These are phyloP conservation scores for Phytophthora brassicae DNA, from an alignment of 352 stramenopile species.

Conservation along the genomic window DNA sequence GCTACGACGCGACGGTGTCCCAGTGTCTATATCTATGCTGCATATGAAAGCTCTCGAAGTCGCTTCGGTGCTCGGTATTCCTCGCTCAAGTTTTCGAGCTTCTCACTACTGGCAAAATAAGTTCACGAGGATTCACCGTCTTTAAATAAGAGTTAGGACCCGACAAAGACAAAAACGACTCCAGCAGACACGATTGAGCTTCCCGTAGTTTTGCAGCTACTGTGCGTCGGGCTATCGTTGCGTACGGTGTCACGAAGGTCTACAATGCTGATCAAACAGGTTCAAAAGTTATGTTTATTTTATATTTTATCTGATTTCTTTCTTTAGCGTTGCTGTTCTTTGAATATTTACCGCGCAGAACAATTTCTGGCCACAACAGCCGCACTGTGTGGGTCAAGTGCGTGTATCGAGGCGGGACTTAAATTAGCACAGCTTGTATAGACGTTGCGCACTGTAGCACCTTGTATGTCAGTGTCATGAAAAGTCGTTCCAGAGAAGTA, in stretches of 20 bases:
- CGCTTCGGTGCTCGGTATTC: too few species aligned
- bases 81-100: background rate
- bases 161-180: constrained; percentile 7
- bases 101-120: background rate
- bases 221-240: background rate
- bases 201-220: background rate
- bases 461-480: background rate
- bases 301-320: background rate
- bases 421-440: background rate
- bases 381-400: constrained; percentile 16
- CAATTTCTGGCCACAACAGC: background rate
- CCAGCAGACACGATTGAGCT: background rate
- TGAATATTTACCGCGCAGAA: constrained; percentile 15
- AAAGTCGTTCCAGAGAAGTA: background rate
- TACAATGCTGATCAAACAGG: constrained; percentile 24
- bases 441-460: background rate
- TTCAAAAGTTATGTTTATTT: constrained; percentile 6
- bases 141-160: constrained; percentile 4
- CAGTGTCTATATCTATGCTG: constrained; percentile 3
- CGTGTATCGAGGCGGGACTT: background rate
- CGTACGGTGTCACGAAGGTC: constrained; percentile 1
- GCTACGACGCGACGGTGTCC: background rate
- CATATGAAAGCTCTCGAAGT: constrained; percentile 13
- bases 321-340: constrained; percentile 11
- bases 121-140: background rate